phyloP scores from a whole-genome alignment of 805 yeast genomes.

The Starmera dryadoides region DNA sequence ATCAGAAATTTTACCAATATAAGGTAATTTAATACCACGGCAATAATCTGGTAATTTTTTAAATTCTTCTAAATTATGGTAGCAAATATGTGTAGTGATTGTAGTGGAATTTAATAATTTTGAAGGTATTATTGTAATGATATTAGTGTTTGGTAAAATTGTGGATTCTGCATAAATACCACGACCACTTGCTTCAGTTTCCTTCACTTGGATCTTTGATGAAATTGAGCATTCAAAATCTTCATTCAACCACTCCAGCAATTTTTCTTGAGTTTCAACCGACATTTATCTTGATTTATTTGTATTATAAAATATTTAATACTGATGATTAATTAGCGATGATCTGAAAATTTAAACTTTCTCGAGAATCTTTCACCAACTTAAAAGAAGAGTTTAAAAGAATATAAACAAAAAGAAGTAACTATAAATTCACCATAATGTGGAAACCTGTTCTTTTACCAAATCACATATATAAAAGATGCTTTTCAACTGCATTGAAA shows the following conservation, averaged over 20 bases:
- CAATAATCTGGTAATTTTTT: conserved; percentile 2
- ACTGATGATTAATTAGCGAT: too few species aligned
- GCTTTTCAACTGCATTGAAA: neutral
- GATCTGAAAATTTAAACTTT: neutral
- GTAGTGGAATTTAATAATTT: conserved; percentile 54
- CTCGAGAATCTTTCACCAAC: conserved; percentile 1
- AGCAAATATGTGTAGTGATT: conserved; percentile 35
- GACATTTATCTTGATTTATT: neutral
- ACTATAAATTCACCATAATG: too few species aligned
- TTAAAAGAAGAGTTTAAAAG: too few species aligned
- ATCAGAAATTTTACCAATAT: conserved; percentile 15
- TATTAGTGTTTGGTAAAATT: conserved; percentile 32
- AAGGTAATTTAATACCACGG: conserved; percentile 8
- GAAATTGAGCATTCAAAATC: conserved; percentile 25
- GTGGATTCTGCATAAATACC: conserved; percentile 42
- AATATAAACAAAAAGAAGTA: too few species aligned
- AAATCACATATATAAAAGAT: neutral
- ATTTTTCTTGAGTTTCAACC: neutral
- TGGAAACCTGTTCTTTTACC: neutral
- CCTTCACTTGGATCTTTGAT: conserved; percentile 31
- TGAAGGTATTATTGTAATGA: conserved; percentile 51
- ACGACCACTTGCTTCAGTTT: conserved; percentile 48
- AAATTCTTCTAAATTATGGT: conserved; percentile 21
- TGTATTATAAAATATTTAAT: too few species aligned
- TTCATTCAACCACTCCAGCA: neutral